Percentiles rank a stretch among this genome's conserved stretches.
phyloP scores from a whole-genome alignment of 345 rosid species.

The Conringia planisiliqua region DNA sequence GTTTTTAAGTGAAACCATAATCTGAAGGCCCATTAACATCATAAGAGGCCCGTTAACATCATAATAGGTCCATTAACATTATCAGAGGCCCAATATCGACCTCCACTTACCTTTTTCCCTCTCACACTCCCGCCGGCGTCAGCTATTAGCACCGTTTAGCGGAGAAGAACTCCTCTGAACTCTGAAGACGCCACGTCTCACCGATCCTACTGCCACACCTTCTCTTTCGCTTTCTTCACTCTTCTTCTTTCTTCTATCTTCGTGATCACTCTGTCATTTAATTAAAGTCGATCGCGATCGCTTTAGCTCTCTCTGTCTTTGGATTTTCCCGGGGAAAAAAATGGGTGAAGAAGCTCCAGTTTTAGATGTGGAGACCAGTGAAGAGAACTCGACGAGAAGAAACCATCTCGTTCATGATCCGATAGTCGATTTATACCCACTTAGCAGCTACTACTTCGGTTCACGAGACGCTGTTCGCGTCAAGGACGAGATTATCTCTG shows the following conservation, averaged over 20 bases:
- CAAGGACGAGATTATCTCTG: constrained; percentile 50
- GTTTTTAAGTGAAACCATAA: no score
- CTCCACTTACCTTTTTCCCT: neutral
- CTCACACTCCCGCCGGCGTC: constrained; percentile 29
- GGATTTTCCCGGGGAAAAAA: neutral
- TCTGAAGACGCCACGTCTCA: constrained; percentile 22
- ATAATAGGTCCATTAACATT: constrained; percentile 22
- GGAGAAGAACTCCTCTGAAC: constrained; percentile 21
- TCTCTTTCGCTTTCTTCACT: neutral
- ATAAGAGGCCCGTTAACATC: constrained; percentile 17
- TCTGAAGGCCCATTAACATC: no score
- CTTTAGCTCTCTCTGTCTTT: neutral
- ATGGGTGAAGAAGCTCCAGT: constrained; percentile 35
- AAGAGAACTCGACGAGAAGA: constrained; percentile 18
- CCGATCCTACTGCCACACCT: constrained; percentile 3
- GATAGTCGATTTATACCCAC: constrained; percentile 57
- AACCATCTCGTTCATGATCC: constrained; percentile 8
- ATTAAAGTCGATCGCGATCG: neutral
- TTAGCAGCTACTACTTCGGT: constrained; percentile 74
- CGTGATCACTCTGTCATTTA: neutral
- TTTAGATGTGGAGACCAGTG: neutral
- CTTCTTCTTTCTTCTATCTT: neutral
- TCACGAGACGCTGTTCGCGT: constrained; percentile 56
- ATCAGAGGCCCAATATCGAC: constrained; percentile 2
- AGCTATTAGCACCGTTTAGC: constrained; percentile 15